These are phyloP conservation scores for Blastocystis sp. DNA, from an alignment of 352 stramenopile genomes.

Conservation along the genomic window DNA sequence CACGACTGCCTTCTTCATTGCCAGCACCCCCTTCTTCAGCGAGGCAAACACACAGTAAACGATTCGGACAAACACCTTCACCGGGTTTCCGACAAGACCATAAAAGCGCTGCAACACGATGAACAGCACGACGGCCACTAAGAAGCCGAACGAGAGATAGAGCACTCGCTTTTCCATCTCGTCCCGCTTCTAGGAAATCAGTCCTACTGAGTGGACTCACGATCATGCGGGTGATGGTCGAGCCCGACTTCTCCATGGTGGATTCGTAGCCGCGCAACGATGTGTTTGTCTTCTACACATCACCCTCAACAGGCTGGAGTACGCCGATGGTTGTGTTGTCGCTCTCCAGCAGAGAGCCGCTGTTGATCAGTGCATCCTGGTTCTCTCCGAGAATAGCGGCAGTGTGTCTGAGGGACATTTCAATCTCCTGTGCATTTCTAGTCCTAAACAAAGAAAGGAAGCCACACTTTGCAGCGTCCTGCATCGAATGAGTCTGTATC, in stretches of 20 bases:
- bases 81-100: conserved; percentile 80
- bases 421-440: conserved; percentile 47
- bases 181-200: conserved; percentile 40
- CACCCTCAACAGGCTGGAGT: background rate
- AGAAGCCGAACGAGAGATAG: conserved; percentile 28
- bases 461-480: background rate
- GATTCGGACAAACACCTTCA: conserved; percentile 42
- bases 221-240: background rate
- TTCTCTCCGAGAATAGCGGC: conserved; percentile 2
- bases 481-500: background rate
- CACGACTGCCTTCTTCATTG: background rate
- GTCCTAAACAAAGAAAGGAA: background rate
- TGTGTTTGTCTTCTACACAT: conserved; percentile 42
- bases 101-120: conserved; percentile 82
- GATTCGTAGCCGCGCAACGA: background rate
- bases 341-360: conserved; percentile 1
- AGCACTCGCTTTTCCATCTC: conserved; percentile 1
- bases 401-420: conserved; percentile 10
- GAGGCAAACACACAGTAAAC: background rate
- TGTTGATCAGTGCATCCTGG: conserved; percentile 19
- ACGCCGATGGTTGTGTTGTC: conserved; percentile 41
- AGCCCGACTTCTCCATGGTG: conserved; percentile 26
- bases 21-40: background rate
- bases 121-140: conserved; percentile 77
- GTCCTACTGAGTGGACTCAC: background rate